Conservation (phyloP, 1,284 basidiomycete species). For the Sutorius eximius region DNA sequence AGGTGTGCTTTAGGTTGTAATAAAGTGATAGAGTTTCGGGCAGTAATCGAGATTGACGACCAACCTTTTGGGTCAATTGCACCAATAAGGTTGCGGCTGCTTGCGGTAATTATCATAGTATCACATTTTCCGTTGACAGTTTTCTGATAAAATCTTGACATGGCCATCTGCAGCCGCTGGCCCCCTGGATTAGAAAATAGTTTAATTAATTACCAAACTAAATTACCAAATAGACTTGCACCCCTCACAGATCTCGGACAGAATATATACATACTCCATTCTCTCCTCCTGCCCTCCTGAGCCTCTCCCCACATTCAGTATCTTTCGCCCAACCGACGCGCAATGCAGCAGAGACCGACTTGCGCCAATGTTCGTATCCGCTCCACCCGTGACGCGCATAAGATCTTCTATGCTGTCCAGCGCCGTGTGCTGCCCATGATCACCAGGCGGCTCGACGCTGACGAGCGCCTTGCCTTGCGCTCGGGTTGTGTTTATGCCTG, state of each 20-base stretch:
- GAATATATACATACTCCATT: conserved; percentile 36
- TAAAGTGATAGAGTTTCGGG: conserved; percentile 42
- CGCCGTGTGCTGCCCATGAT: conserved; percentile 68
- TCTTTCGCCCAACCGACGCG: background rate
- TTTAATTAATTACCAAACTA: conserved; percentile 42
- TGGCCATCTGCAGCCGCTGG: conserved; percentile 11
- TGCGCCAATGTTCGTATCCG: conserved; percentile 70
- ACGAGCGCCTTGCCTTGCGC: conserved; percentile 61
- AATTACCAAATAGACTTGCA: conserved; percentile 31
- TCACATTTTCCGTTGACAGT: conserved; percentile 25
- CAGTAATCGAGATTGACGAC: conserved; percentile 40
- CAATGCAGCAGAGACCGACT: conserved; percentile 66
- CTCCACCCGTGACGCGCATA: conserved; percentile 74
- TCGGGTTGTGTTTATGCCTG: conserved; percentile 81
- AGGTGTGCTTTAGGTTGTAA: conserved; percentile 35
- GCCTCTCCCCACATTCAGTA: conserved; percentile 4
- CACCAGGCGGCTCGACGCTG: conserved; percentile 73
- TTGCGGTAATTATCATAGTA: conserved; percentile 31
- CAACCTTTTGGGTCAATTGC: conserved; percentile 39
- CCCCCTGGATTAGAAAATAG: conserved; percentile 32
- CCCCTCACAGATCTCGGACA: conserved; percentile 32
- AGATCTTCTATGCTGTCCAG: conserved; percentile 74
- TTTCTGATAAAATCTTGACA: conserved; percentile 27
- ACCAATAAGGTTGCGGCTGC: conserved; percentile 37
- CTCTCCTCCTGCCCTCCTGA: conserved; percentile 10